Evolutionary conservation across 2,329 filamentous ascomycete species (phyloP).

Genomic region (Talaromyces sp.): DNA sequence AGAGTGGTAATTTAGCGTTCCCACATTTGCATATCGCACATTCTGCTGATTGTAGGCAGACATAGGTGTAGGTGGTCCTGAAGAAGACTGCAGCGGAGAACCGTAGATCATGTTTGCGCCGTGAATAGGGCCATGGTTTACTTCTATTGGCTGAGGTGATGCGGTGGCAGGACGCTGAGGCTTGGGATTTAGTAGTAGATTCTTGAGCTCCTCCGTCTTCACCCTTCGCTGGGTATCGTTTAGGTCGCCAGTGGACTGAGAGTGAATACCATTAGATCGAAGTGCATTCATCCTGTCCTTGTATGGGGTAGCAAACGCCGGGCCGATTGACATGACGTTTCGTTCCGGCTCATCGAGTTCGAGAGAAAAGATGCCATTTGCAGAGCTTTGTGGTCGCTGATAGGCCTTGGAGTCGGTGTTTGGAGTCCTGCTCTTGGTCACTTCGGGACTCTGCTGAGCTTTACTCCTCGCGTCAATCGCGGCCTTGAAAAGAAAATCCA

Average conservation of each 20-base stretch:
- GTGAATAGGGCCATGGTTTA: background rate
- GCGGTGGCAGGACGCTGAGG: slow-evolving; percentile 31
- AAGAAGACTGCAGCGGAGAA: slow-evolving; percentile 27
- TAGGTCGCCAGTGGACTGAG: slow-evolving; percentile 21
- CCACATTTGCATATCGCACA: slow-evolving; percentile 9
- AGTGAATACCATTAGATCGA: slow-evolving; percentile 31
- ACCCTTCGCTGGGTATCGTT: slow-evolving; percentile 37
- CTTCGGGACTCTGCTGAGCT: slow-evolving; percentile 41
- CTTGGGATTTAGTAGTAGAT: slow-evolving; percentile 39
- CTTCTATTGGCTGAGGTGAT: slow-evolving; percentile 19
- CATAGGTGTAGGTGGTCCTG: slow-evolving; percentile 26
- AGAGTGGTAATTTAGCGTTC: slow-evolving; percentile 19
- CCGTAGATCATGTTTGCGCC: slow-evolving; percentile 23
- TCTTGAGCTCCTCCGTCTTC: slow-evolving; percentile 43
- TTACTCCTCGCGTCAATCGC: slow-evolving; percentile 63
- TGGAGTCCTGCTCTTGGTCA: slow-evolving; percentile 47
- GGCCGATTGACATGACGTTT: slow-evolving; percentile 53
- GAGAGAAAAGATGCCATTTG: slow-evolving; percentile 58
- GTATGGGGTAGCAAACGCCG: slow-evolving; percentile 60
- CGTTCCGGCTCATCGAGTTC: slow-evolving; percentile 61
- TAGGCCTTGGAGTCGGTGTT: slow-evolving; percentile 34
- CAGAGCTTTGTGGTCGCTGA: slow-evolving; percentile 41
- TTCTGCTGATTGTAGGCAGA: slow-evolving; percentile 10
- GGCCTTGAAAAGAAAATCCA: slow-evolving; percentile 87
- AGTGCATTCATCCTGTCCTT: slow-evolving; percentile 42